These are phyloP conservation scores for Sclerotinia trifoliorum DNA, from an alignment of 2,329 filamentous ascomycete species.

Conservation along the genomic window DNA sequence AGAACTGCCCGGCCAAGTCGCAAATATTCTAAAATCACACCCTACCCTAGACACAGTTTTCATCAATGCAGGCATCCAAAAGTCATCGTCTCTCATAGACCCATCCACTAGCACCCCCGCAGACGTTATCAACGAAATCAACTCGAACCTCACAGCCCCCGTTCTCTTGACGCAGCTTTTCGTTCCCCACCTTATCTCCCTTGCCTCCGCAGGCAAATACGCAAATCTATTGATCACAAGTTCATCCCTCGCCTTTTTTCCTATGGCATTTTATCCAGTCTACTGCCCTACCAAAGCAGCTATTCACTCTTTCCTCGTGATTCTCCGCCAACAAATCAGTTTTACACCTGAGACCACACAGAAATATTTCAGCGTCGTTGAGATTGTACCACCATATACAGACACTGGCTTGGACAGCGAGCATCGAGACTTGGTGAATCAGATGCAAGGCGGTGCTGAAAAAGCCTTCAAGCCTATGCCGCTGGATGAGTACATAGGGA, in stretches of 20 bases:
- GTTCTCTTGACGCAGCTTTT: conserved; percentile 37
- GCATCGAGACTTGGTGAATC: conserved; percentile 30
- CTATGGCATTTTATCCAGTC: conserved; percentile 35
- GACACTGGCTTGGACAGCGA: conserved; percentile 40
- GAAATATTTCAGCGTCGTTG: conserved; percentile 37
- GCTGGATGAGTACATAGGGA: conserved; percentile 37
- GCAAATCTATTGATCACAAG: conserved; percentile 36
- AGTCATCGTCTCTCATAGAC: conserved; percentile 30
- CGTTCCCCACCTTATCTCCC: conserved; percentile 32
- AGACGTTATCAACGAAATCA: conserved; percentile 14
- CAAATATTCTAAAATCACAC: not conserved
- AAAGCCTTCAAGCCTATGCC: conserved; percentile 37
- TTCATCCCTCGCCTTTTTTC: conserved; percentile 36
- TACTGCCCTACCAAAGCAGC: conserved; percentile 41
- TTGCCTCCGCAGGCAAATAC: conserved; percentile 23
- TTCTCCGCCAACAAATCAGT: conserved; percentile 34
- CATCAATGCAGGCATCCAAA: conserved; percentile 39
- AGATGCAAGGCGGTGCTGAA: conserved; percentile 31
- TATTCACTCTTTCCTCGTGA: conserved; percentile 35
- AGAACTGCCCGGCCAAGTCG: not conserved
- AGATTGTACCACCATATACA: conserved; percentile 41
- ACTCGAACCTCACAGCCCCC: conserved; percentile 37
- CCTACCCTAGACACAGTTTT: conserved; percentile 39
- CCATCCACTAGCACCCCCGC: conserved; percentile 26
- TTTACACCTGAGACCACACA: conserved; percentile 17